Percentiles rank a stretch among this genome's conserved stretches.
Evolutionary conservation across 345 rosid species (phyloP).

Genomic region (Clausena lansium): DNA sequence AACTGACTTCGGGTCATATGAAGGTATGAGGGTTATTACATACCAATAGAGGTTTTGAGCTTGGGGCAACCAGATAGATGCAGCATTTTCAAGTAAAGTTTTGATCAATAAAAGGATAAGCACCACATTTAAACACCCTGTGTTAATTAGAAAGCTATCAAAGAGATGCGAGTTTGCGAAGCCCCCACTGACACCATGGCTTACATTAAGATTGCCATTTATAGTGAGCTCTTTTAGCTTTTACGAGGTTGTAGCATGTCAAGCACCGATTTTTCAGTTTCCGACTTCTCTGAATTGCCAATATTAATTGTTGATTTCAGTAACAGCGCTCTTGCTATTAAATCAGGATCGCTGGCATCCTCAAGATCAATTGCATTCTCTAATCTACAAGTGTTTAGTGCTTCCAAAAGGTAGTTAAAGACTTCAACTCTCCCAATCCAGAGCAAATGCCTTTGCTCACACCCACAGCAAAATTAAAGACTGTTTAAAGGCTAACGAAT

Average conservation of each 20-base stretch:
- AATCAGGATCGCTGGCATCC: too few relatives aligned
- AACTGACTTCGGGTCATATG: neutral
- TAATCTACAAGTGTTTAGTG: neutral
- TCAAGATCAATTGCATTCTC: slow-evolving; percentile 1
- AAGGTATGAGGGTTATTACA: neutral
- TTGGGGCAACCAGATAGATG: slow-evolving; percentile 6
- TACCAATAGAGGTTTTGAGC: slow-evolving; percentile 4
- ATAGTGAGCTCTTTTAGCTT: slow-evolving; percentile 4
- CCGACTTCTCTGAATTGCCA: neutral
- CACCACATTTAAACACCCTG: slow-evolving; percentile 1
- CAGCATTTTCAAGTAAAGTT: slow-evolving; percentile 12
- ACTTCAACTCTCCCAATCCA: neutral
- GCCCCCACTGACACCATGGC: too few relatives aligned
- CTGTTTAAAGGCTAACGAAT: neutral
- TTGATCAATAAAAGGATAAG: slow-evolving; percentile 1
- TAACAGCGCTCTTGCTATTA: slow-evolving; percentile 5
- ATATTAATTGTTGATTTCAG: neutral
- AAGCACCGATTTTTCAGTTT: slow-evolving; percentile 4
- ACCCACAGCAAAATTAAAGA: neutral
- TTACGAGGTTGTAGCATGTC: slow-evolving; percentile 15
- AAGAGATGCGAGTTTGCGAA: too few relatives aligned
- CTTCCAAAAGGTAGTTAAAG: neutral
- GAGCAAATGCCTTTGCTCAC: neutral
- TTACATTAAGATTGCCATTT: neutral
- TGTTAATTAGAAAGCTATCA: too few relatives aligned